These are phyloP conservation scores for Arachnopeziza araneosa DNA, from an alignment of 2,329 filamentous ascomycete species.

Conservation along the genomic window DNA sequence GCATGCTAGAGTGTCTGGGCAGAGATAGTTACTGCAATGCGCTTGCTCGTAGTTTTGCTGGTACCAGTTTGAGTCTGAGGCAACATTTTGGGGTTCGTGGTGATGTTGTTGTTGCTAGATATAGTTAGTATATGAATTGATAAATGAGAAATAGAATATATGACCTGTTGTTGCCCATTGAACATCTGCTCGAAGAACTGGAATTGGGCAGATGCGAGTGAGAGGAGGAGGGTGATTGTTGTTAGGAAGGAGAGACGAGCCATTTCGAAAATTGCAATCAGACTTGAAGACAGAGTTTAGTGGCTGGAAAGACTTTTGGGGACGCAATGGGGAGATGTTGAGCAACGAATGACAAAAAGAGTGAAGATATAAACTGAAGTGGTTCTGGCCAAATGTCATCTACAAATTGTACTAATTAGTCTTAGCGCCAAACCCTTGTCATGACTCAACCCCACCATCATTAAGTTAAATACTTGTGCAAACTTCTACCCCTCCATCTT, in stretches of 20 bases:
- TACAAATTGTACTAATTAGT: neutral
- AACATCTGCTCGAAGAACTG: conserved; percentile 99
- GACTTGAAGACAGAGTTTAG: too few species aligned
- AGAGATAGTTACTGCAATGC: conserved; percentile 90
- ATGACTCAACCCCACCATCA: conserved; percentile 13
- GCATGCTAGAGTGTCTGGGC: conserved; percentile 89
- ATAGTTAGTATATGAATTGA: neutral
- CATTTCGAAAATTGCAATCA: conserved; percentile 16
- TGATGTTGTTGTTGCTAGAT: conserved; percentile 33
- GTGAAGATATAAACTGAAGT: neutral
- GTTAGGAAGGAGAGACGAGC: conserved; percentile 33
- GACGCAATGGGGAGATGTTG: too few species aligned
- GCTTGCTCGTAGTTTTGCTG: conserved; percentile 63
- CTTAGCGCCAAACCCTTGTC: neutral
- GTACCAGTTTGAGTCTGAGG: conserved; percentile 80
- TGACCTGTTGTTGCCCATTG: conserved; percentile 50
- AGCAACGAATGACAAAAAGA: neutral
- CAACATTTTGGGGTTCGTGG: conserved; percentile 65
- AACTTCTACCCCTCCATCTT: conserved; percentile 6
- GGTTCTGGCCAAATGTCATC: neutral
- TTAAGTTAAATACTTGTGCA: conserved; percentile 4
- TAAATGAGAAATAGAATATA: neutral
- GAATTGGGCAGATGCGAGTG: conserved; percentile 70
- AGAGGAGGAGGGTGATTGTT: conserved; percentile 51
- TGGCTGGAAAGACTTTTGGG: too few species aligned